Percentiles rank a stretch among this genome's conserved stretches.
Evolutionary conservation across 805 yeast genomes (phyloP).

Genomic region (Torulaspora microellipsoides): DNA sequence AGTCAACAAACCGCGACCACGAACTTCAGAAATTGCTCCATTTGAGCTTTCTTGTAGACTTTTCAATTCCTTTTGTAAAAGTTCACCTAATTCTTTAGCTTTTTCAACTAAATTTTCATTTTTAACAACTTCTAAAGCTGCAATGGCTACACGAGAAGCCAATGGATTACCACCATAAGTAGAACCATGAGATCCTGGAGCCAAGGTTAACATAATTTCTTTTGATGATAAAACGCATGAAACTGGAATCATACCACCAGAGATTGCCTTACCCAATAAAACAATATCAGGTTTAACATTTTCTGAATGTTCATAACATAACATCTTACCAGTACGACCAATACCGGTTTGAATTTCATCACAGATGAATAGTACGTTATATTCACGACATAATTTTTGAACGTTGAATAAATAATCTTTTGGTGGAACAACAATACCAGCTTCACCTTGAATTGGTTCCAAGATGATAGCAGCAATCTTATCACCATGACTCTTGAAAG

Average conservation of each 20-base stretch:
- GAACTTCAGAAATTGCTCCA: conserved; percentile 55
- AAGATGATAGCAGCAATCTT: conserved; percentile 84
- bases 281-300: conserved; percentile 83
- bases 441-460: conserved; percentile 98
- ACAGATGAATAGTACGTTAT: conserved; percentile 85
- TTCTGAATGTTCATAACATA: conserved; percentile 82
- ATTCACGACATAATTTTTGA: conserved; percentile 65
- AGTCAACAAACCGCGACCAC: conserved; percentile 83
- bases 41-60: conserved; percentile 48
- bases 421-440: conserved; percentile 95
- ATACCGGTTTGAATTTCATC: conserved; percentile 98
- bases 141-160: conserved; percentile 88
- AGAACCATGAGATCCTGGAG: conserved; percentile 96
- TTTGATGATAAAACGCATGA: conserved; percentile 87
- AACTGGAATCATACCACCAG: conserved; percentile 93
- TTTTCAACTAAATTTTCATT: conserved; percentile 84
- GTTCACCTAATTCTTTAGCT: conserved; percentile 64
- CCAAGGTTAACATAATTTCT: conserved; percentile 82
- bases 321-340: conserved; percentile 93
- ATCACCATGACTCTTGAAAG: conserved; percentile 78
- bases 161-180: conserved; percentile 98
- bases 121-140: conserved; percentile 83
- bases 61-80: conserved; percentile 55
- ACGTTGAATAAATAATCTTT: conserved; percentile 71
- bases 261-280: conserved; percentile 86